Evolutionary conservation across 108 stramenopile species (phyloP), one percentile per base, ranked within the genome.

Genomic region (Cylindrotheca closterium): DNA sequence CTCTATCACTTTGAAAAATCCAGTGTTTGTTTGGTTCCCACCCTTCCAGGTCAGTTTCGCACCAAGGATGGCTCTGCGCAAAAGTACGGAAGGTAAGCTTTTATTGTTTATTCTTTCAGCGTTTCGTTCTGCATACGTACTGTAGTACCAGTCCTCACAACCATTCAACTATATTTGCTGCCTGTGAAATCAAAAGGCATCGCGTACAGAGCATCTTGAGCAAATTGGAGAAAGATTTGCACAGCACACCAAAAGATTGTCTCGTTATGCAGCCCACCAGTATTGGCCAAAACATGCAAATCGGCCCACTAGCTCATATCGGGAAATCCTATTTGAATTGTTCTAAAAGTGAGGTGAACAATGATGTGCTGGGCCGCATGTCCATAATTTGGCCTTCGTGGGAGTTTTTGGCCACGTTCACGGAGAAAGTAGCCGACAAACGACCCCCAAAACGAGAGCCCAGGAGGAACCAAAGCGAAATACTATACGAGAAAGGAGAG

Each of bases 341-440:
- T 33, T 18, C 34, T 8, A 4, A 1, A 0, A 54, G 52, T 22
- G 53, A 68, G 23, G 51, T 28, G 8, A 55, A 69, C 19, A 48
- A 65, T 50, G 60, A 53, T 2, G 19, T 77, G 27, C 50, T 85
- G 22, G 73, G 81, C 17, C 57, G 73, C 19, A 28, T 80, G 60
- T 85, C 87, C 51, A 79, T 93, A 49, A 31, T 89, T n/a, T 93
- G 92, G 92, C 92, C 92, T 15, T 74, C 86, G 4, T 58, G 74
- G 37, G 60, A 66, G 1, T 86, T 60, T 51, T 73, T 86, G 2
- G 53, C 51, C n/a, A n/a, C n/a, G n/a, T n/a, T n/a, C n/a, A n/a
- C n/a, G n/a, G n/a, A n/a, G n/a, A n/a, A n/a, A n/a, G n/a, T n/a
- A n/a, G n/a, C n/a, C n/a, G n/a, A n/a, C n/a, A n/a, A n/a, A n/a